Evolutionary conservation across 192 early-diverging fungal species (phyloP), one percentile per base, ranked within the genome.

Genomic region (Coemansia sp.): DNA sequence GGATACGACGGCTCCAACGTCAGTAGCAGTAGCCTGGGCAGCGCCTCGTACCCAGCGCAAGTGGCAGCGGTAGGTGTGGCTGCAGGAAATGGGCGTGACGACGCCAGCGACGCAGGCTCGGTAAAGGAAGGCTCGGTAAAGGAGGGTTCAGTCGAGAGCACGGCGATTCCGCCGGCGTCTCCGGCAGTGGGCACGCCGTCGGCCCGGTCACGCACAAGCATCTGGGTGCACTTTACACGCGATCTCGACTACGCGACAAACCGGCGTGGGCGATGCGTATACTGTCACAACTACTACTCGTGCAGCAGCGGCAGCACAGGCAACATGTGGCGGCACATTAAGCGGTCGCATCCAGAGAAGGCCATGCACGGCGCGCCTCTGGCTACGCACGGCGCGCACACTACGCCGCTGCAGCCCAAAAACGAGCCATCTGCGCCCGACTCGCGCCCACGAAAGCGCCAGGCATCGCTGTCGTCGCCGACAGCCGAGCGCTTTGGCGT

Each of bases 241-340:
- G 77, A 80, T 52, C 64, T 68, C 14, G 77, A 80, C 72, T 80
- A 80, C 40, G 71, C 77, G 10, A 80, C 77, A 49, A 80, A 80
- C 77, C 68, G 77, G 20, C 77, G 77, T 57, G 77, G 77, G 50
- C 77, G 77, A 40, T 80, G 77, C 62, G 72, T 80, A 58, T 80
- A 80, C 77, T 80, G 77, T 72, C 77, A 74, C 66, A 80, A 80
- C 68, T 80, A 80, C 68, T 80, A 80, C 72, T 80, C 77, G 59
- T 80, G 77, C 44, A 74, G 71, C 68, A 80, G 77, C 55, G 77
- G 77, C 31, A 80, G 77, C 72, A 80, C 77, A 0, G 77, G 77
- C 28, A 80, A 80, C 72, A 80, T 80, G 77, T 80, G 77, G 77
- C 77, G 77, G 36, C 77, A 80, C 26, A 80, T 80, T 51, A 80